These are phyloP conservation scores for Epichloe sibirici DNA, from an alignment of 2,329 filamentous ascomycete genomes.

Conservation along the genomic window DNA sequence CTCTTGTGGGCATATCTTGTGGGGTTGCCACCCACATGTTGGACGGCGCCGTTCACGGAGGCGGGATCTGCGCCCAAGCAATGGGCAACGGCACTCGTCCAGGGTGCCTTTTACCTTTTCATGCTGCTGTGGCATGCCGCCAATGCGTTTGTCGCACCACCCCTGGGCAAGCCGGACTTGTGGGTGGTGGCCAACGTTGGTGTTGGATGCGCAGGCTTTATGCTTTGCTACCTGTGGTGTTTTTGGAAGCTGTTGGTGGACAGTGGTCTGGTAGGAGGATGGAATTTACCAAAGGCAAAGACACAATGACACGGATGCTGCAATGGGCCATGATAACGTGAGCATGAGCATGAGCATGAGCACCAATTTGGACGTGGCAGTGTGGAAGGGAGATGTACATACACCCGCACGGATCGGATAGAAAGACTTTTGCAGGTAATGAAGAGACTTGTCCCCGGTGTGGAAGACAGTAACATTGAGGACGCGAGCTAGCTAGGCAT, in stretches of 20 bases:
- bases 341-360: background rate
- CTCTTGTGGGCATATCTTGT: conserved; percentile 86
- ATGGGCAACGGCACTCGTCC: conserved; percentile 54
- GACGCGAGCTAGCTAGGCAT: too few relatives aligned
- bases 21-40: conserved; percentile 67
- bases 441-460: too few relatives aligned
- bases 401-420: too few relatives aligned
- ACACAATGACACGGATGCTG: conserved; percentile 15
- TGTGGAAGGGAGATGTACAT: background rate
- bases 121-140: conserved; percentile 76
- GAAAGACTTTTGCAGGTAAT: too few relatives aligned
- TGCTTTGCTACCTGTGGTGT: conserved; percentile 85
- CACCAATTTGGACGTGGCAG: too few relatives aligned
- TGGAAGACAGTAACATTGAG: too few relatives aligned
- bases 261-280: conserved; percentile 37
- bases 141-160: conserved; percentile 57
- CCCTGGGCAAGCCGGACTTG: conserved; percentile 71
- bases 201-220: conserved; percentile 74
- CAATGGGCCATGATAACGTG: background rate
- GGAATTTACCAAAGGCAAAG: conserved; percentile 23
- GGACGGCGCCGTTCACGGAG: conserved; percentile 53
- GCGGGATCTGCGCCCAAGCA: conserved; percentile 20
- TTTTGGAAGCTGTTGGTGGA: conserved; percentile 53
- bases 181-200: conserved; percentile 90
- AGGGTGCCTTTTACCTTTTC: conserved; percentile 60